Conservation (phyloP, 805 yeast genomes). For the Cyberlindnera mycetangii region DNA sequence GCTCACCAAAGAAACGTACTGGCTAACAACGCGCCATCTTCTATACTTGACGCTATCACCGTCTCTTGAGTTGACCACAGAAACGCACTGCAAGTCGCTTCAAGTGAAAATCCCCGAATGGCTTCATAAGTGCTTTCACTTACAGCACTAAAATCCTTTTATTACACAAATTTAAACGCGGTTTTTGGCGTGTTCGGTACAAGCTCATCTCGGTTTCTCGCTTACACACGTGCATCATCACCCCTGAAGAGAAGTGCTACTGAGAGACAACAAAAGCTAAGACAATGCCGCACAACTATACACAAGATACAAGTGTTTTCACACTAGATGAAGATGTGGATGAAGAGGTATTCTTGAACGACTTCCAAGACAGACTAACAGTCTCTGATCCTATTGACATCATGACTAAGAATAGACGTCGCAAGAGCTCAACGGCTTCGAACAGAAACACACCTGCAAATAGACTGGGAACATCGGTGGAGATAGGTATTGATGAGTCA, state of each 20-base stretch:
- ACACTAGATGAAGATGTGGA: slow-evolving; percentile 25
- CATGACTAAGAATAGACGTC: slow-evolving; percentile 15
- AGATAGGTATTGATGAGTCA: slow-evolving; percentile 43
- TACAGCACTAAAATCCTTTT: no score
- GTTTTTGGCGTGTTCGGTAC: no score
- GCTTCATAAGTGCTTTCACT: no score
- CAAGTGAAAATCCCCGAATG: no score
- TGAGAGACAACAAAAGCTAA: background rate
- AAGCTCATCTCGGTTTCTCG: background rate
- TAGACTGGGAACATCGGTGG: slow-evolving; percentile 47
- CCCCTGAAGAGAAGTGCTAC: background rate
- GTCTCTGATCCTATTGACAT: slow-evolving; percentile 20
- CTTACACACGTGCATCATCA: background rate
- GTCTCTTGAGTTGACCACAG: no score
- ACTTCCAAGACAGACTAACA: slow-evolving; percentile 19
- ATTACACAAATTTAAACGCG: no score
- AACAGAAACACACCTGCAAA: slow-evolving; percentile 26
- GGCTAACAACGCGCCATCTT: no score
- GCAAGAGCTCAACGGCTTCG: slow-evolving; percentile 25
- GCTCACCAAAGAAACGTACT: background rate
- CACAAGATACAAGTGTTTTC: slow-evolving; percentile 25
- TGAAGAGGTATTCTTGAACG: slow-evolving; percentile 14
- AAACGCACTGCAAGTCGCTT: no score
- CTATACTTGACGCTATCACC: no score
- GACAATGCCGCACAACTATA: background rate